A percentile compares a stretch with the other conserved stretches of the same genome.
Conservation (phyloP, 148 eudicot species). For the Pharnaceum exiguum region DNA sequence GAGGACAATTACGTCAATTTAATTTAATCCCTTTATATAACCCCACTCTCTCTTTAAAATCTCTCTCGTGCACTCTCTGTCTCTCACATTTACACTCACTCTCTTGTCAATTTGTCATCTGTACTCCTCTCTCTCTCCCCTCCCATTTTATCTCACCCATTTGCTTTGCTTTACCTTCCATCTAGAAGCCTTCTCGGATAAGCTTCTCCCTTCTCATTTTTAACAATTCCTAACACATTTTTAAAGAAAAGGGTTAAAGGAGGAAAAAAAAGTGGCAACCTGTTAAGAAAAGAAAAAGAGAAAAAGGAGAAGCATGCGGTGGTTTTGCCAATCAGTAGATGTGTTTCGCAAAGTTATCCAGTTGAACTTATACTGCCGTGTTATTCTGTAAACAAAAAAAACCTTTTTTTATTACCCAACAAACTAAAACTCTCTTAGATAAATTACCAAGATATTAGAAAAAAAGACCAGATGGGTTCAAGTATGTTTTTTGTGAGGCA, state of each 20-base stretch:
- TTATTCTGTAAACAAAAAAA: slow-evolving; percentile 54
- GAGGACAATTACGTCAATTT: slow-evolving; percentile 36
- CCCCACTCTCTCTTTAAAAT: slow-evolving; percentile 10
- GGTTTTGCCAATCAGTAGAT: slow-evolving; percentile 68
- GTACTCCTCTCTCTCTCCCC: not conserved
- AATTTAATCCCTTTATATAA: slow-evolving; percentile 32
- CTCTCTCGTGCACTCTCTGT: no score
- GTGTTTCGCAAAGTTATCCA: slow-evolving; percentile 69
- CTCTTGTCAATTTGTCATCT: no score
- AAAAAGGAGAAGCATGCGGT: slow-evolving; percentile 64
- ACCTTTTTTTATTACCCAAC: not conserved
- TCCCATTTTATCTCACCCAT: no score
- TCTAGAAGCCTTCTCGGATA: slow-evolving; percentile 2
- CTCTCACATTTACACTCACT: no score
- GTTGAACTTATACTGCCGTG: slow-evolving; percentile 76
- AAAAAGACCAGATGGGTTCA: slow-evolving; percentile 57
- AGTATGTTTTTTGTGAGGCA: slow-evolving; percentile 59
- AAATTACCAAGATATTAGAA: not conserved
- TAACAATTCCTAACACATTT: not conserved
- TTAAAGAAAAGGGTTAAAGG: not conserved
- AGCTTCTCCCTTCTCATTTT: slow-evolving; percentile 6
- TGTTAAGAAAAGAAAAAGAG: slow-evolving; percentile 25
- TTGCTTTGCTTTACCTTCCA: not conserved
- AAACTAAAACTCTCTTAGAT: not conserved
- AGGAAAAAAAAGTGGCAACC: slow-evolving; percentile 23